A percentile compares a stretch with the other conserved stretches of the same genome.
Conservation (phyloP, 805 yeast genomes). For the Candida ipomoeae region DNA sequence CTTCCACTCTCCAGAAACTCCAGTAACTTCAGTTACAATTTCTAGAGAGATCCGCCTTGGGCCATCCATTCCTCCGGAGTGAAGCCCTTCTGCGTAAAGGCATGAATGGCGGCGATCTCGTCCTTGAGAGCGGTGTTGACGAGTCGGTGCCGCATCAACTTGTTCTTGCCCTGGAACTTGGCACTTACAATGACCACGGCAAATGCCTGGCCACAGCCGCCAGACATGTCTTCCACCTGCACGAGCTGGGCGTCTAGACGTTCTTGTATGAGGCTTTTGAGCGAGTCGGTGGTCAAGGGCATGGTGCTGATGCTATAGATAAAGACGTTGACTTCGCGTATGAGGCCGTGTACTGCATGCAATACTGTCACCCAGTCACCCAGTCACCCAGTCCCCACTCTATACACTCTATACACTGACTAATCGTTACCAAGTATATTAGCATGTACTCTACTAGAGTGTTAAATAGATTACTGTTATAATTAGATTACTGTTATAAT, state of each 20-base stretch:
- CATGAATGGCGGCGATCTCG: constrained; percentile 87
- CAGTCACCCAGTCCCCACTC: too few species aligned
- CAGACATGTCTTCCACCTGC: constrained; percentile 68
- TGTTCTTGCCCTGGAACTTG: constrained; percentile 74
- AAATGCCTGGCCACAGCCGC: constrained; percentile 98
- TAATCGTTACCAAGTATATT: too few species aligned
- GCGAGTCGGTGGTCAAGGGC: constrained; percentile 36
- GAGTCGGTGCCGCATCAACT: constrained; percentile 77
- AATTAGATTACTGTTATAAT: too few species aligned
- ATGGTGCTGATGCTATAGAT: constrained; percentile 13
- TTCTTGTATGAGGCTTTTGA: constrained; percentile 48
- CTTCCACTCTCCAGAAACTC: too few species aligned
- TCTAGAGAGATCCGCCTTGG: constrained; percentile 33
- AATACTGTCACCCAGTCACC: too few species aligned
- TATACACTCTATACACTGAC: too few species aligned
- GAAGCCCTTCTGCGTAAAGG: constrained; percentile 88
- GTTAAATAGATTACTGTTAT: too few species aligned
- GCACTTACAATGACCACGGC: constrained; percentile 82
- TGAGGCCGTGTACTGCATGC: too few species aligned
- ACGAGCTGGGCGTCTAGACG: constrained; percentile 60
- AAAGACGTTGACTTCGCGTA: constrained; percentile 2
- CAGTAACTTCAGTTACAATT: too few species aligned
- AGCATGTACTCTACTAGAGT: too few species aligned
- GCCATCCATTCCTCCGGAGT: constrained; percentile 81
- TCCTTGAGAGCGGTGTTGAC: constrained; percentile 77